These are phyloP conservation scores for Lyophyllum shimeji DNA, from an alignment of 768 basidiomycete genomes.

Conservation along the genomic window DNA sequence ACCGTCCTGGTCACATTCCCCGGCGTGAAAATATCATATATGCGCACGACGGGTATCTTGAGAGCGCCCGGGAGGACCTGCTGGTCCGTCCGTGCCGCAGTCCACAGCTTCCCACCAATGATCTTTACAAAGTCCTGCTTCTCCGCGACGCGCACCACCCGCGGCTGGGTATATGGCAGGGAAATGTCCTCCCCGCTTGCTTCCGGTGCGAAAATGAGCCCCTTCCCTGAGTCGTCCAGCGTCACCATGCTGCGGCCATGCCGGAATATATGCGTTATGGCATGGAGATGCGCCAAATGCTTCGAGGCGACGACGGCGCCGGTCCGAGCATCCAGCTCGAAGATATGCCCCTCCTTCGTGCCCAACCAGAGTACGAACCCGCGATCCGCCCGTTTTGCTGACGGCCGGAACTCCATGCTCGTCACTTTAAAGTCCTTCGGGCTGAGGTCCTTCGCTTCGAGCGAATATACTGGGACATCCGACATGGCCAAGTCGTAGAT, in stretches of 20 bases:
- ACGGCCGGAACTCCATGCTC: constrained; percentile 75
- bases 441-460: constrained; percentile 65
- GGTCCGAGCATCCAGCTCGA: constrained; percentile 75
- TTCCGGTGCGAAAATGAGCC: constrained; percentile 66
- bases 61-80: constrained; percentile 36
- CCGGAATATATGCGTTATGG: constrained; percentile 76
- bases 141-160: constrained; percentile 70
- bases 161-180: constrained; percentile 48
- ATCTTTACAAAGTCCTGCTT: constrained; percentile 80
- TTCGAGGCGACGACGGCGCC: constrained; percentile 59
- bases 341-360: constrained; percentile 85
- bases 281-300: constrained; percentile 59
- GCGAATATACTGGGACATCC: constrained; percentile 41
- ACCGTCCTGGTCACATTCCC: constrained; percentile 54
- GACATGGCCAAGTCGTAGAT: constrained; percentile 57
- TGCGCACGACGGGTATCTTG: constrained; percentile 70
- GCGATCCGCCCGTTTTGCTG: constrained; percentile 39
- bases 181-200: constrained; percentile 40
- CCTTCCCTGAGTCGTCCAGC: constrained; percentile 85
- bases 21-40: constrained; percentile 74
- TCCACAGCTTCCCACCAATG: constrained; percentile 81
- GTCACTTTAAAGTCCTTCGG: constrained; percentile 71
- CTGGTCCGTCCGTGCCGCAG: constrained; percentile 57
- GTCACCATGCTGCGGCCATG: constrained; percentile 70
- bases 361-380: constrained; percentile 82